Evolutionary conservation across 306 rosid species (phyloP).

Genomic region (Medicago lupulina): DNA sequence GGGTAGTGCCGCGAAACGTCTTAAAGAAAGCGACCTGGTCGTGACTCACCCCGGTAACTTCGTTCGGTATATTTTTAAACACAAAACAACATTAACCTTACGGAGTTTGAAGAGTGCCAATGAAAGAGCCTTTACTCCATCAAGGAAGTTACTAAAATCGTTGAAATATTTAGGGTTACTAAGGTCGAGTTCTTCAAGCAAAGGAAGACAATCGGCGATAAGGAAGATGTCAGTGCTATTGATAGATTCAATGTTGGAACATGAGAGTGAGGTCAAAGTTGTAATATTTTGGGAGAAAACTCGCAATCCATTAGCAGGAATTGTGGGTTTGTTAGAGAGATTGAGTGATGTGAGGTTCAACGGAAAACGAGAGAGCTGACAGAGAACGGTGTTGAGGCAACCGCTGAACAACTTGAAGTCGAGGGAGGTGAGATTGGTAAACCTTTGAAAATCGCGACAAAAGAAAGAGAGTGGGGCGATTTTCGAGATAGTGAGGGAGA

Average conservation of each 20-base stretch:
- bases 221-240: not conserved
- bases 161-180: not conserved
- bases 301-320: slow-evolving; percentile 52
- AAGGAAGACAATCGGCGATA: not conserved
- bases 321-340: slow-evolving; percentile 40
- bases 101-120: not conserved
- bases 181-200: not conserved
- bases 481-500: slow-evolving; percentile 41
- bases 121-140: not conserved
- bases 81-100: no score
- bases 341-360: slow-evolving; percentile 50
- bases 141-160: no score
- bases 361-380: slow-evolving; percentile 43
- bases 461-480: slow-evolving; percentile 36
- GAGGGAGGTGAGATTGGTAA: slow-evolving; percentile 45
- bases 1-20: no score
- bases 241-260: not conserved
- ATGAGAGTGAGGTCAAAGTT: not conserved
- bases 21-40: no score
- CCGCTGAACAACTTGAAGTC: slow-evolving; percentile 36
- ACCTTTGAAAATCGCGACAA: slow-evolving; percentile 39
- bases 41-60: no score
- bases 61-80: no score
- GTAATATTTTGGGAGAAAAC: slow-evolving; percentile 27
- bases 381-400: slow-evolving; percentile 43